Percentiles rank a stretch among this genome's conserved stretches.
phyloP scores from a whole-genome alignment of 2,329 filamentous ascomycete species.

The Scopulariopsis brevicaulis region DNA sequence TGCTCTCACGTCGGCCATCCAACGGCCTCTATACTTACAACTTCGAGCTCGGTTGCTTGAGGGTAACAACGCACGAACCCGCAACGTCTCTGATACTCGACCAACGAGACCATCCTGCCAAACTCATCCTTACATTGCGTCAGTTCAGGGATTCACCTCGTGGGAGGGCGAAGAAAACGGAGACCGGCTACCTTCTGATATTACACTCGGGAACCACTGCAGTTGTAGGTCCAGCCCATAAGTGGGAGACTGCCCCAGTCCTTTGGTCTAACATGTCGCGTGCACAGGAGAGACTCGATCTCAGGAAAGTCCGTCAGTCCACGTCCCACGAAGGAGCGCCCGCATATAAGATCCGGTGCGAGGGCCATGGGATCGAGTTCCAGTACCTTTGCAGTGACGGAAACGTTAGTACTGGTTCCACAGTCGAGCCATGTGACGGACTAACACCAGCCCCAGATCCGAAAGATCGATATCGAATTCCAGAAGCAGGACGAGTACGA shows the following conservation, averaged over 20 bases:
- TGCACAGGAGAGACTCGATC: conserved; percentile 2
- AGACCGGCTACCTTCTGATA: conserved; percentile 3
- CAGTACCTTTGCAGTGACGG: neutral
- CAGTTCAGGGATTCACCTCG: neutral
- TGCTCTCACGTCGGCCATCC: neutral
- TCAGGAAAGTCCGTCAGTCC: conserved; percentile 1
- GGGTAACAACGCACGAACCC: neutral
- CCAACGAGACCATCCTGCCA: neutral
- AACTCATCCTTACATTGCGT: conserved; percentile 2
- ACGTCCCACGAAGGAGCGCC: neutral
- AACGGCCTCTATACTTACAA: conserved; percentile 3
- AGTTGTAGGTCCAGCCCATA: neutral
- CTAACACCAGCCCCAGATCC: neutral
- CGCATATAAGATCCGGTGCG: conserved; percentile 1
- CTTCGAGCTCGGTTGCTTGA: conserved; percentile 1
- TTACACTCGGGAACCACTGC: conserved; percentile 2
- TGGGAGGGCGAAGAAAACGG: neutral
- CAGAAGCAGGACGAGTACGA: conserved; percentile 4
- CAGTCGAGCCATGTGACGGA: neutral
- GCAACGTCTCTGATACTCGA: neutral
- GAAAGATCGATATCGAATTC: neutral
- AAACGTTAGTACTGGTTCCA: neutral
- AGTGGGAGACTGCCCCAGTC: neutral
- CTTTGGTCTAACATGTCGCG: neutral
- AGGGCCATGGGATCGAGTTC: neutral